These are phyloP conservation scores for Conticribra guillardii DNA, from an alignment of 108 stramenopile species.

Conservation along the genomic window DNA sequence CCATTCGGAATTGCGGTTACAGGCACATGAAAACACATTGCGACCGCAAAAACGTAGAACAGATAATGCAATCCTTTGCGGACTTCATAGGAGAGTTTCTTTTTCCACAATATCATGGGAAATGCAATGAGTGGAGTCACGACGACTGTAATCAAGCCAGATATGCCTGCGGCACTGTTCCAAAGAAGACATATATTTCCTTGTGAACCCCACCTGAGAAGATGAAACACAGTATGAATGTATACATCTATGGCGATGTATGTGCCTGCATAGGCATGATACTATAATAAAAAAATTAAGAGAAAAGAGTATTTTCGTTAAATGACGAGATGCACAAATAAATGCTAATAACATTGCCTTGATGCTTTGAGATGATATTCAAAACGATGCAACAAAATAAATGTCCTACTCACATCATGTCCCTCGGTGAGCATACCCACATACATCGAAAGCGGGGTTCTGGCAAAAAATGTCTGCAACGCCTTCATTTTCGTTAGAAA, in stretches of 20 bases:
- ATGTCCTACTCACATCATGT: background rate
- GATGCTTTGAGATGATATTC: background rate
- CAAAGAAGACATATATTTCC: constrained; percentile 37
- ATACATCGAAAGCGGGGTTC: constrained; percentile 41
- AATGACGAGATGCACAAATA: background rate
- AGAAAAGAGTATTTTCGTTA: background rate
- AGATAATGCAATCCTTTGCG: constrained; percentile 54
- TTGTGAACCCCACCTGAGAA: constrained; percentile 43
- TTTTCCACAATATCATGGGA: constrained; percentile 48
- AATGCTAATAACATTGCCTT: background rate
- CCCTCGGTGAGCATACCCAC: constrained; percentile 8
- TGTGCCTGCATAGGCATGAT: constrained; percentile 20
- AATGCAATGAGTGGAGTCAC: constrained; percentile 35
- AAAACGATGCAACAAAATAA: background rate
- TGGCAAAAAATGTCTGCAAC: constrained; percentile 18
- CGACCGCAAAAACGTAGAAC: constrained; percentile 48
- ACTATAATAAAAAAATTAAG: background rate
- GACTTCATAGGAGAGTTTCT: constrained; percentile 37
- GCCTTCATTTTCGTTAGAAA: constrained; percentile 47
- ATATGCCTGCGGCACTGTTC: constrained; percentile 25
- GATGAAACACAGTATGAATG: constrained; percentile 38
- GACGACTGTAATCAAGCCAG: constrained; percentile 39
- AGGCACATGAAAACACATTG: constrained; percentile 33
- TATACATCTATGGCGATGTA: constrained; percentile 24
- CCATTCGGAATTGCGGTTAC: constrained; percentile 42